Evolutionary conservation across 345 rosid species (phyloP).

Genomic region (Eutrema japonicum): DNA sequence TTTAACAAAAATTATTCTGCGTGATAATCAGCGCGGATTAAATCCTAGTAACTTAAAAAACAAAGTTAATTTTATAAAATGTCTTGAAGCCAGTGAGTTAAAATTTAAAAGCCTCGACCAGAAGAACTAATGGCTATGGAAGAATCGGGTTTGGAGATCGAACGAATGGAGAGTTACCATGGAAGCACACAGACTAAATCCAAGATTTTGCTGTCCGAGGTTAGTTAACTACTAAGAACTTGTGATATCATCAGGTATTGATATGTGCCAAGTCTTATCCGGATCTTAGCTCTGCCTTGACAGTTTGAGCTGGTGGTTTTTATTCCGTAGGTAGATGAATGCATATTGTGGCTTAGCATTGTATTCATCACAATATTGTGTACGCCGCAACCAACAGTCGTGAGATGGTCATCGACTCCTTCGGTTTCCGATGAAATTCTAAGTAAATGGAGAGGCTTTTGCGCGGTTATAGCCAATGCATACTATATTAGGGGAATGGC

Average conservation of each 20-base stretch:
- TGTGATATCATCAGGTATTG: background rate
- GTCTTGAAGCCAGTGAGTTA: no score
- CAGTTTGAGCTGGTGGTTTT: background rate
- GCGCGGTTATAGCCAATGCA: slow-evolving; percentile 91
- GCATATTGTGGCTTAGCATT: slow-evolving; percentile 90
- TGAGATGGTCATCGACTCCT: slow-evolving; percentile 82
- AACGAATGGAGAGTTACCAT: slow-evolving; percentile 57
- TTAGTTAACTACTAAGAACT: slow-evolving; percentile 24
- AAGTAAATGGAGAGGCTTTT: slow-evolving; percentile 85
- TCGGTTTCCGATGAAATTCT: slow-evolving; percentile 67
- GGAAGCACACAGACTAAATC: slow-evolving; percentile 74
- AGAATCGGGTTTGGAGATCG: slow-evolving; percentile 71
- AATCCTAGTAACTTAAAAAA: no score
- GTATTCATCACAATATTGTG: slow-evolving; percentile 91
- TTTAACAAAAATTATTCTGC: no score
- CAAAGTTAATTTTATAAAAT: no score
- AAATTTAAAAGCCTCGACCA: no score
- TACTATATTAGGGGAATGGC: slow-evolving; percentile 86
- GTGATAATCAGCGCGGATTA: no score
- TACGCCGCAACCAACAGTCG: slow-evolving; percentile 87
- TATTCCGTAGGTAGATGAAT: slow-evolving; percentile 64
- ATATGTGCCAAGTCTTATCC: background rate
- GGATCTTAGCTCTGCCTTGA: slow-evolving; percentile 4
- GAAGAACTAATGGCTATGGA: slow-evolving; percentile 70
- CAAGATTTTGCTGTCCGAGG: slow-evolving; percentile 68